These are phyloP conservation scores for Oryza punctata DNA, from an alignment of 176 grass and related monocot genomes.

Conservation along the genomic window DNA sequence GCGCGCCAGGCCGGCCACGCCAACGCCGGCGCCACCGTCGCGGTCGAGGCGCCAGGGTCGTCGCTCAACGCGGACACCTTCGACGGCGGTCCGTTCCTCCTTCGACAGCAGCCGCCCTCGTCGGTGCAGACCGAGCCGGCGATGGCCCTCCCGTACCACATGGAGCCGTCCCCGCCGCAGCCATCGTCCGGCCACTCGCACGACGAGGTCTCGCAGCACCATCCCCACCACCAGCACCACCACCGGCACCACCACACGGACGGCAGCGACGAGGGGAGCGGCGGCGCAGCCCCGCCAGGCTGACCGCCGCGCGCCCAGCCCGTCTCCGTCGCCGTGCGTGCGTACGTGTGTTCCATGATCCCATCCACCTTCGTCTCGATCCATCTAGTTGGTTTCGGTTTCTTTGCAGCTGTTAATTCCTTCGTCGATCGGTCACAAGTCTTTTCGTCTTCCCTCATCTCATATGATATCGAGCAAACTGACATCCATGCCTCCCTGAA, in stretches of 20 bases:
- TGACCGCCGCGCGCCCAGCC: slow-evolving; percentile 13
- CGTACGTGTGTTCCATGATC: background rate
- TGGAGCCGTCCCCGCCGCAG: slow-evolving; percentile 47
- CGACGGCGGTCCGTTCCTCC: slow-evolving; percentile 35
- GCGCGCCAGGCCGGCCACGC: slow-evolving; percentile 24
- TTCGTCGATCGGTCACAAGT: slow-evolving; percentile 36
- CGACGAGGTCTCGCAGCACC: slow-evolving; percentile 30
- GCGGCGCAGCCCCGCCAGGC: slow-evolving; percentile 4
- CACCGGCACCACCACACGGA: slow-evolving; percentile 32
- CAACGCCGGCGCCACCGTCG: slow-evolving; percentile 1
- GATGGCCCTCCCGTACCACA: slow-evolving; percentile 36
- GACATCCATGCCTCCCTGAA: slow-evolving; percentile 21
- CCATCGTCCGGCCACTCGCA: slow-evolving; percentile 48
- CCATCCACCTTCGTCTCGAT: slow-evolving; percentile 1
- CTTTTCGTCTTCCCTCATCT: slow-evolving; percentile 42
- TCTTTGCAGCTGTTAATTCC: slow-evolving; percentile 30
- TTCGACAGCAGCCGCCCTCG: slow-evolving; percentile 26
- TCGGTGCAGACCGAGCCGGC: slow-evolving; percentile 17
- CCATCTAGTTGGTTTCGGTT: slow-evolving; percentile 3
- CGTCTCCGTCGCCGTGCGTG: background rate
- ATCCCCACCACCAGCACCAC: background rate
- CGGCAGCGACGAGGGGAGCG: slow-evolving; percentile 45
- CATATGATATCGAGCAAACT: slow-evolving; percentile 33
- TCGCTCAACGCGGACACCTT: slow-evolving; percentile 8
- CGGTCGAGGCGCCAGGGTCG: slow-evolving; percentile 29